Evolutionary conservation across 108 stramenopile genomes (phyloP), one percentile per base, ranked within the genome.

Genomic region (Fragilariopsis cylindrus): DNA sequence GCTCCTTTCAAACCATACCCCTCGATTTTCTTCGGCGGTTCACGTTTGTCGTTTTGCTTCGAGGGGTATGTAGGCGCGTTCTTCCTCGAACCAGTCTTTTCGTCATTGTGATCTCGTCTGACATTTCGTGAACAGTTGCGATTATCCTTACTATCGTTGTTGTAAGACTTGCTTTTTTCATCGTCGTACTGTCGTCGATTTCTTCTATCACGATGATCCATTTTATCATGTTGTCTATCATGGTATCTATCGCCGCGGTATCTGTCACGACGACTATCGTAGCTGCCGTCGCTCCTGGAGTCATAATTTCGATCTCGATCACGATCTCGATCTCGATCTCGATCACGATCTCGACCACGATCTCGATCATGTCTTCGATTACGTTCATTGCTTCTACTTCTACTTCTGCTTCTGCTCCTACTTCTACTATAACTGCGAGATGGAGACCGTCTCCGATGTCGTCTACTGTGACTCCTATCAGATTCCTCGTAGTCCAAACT

Each of bases 1-100:
- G 62, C 78, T 43, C 82, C 85, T 40, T 82, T 72, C 4, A 89
- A 69, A 30, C 91, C 91, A 65, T 83, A 90, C 18, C 89, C 87
- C 48, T 83, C 75, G 47, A 62, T 57, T 60, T 80, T 85, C 13
- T 13, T 58, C 4, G 74, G 62, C 46, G n/a, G 5, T 12, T 60
- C 19, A 39, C 21, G 39, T 6, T n/a, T 7, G n/a, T 57, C 57
- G 18, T 57, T 57, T 15, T 9, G 8, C 30, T 57, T 15, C 12
- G 57, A 57, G 8, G 18, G 19, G 9, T 60, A 6, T 60, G 39
- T 9, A 11, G 58, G 41, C 58, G 39, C 58, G 8, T n/a, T 5
- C 55, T 56, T 56, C 55, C 18, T 7, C 9, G 5, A 11, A 19
- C 19, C 55, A 5, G 16, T 56, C 55, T 15, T 45, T 42, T 41